Conservation (phyloP, 768 basidiomycete species). For the Xanthoconium purpureum region DNA sequence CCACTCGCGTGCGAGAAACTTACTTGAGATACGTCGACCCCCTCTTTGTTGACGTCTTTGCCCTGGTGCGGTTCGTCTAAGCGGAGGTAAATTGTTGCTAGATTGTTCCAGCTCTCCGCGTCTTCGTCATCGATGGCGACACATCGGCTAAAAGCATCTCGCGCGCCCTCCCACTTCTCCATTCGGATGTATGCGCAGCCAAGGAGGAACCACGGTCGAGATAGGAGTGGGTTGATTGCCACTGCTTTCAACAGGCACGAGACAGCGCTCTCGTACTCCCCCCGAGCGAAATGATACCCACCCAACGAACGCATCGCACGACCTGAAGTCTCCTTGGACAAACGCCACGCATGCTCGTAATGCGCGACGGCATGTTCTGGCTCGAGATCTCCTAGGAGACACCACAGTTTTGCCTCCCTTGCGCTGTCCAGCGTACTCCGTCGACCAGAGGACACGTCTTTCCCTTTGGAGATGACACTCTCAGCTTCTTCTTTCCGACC, state of each 20-base stretch:
- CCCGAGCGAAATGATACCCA: slow-evolving; percentile 70
- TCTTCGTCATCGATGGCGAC: slow-evolving; percentile 94
- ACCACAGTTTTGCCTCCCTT: slow-evolving; percentile 91
- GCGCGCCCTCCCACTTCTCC: slow-evolving; percentile 83
- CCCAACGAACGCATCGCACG: slow-evolving; percentile 92
- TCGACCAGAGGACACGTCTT: slow-evolving; percentile 42
- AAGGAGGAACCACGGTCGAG: slow-evolving; percentile 95
- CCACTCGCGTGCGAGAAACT: neutral
- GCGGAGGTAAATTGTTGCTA: slow-evolving; percentile 91
- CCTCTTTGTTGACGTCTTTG: slow-evolving; percentile 33
- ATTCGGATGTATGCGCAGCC: slow-evolving; percentile 84
- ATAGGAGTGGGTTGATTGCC: slow-evolving; percentile 81
- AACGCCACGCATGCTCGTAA: slow-evolving; percentile 80
- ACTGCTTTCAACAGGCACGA: slow-evolving; percentile 70
- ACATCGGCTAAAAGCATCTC: slow-evolving; percentile 79
- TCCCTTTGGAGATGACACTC: slow-evolving; percentile 58
- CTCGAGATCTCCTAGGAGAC: slow-evolving; percentile 90
- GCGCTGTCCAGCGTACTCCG: slow-evolving; percentile 54
- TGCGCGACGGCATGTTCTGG: slow-evolving; percentile 64
- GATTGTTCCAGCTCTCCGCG: slow-evolving; percentile 96
- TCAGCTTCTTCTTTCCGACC: slow-evolving; percentile 86
- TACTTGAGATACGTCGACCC: slow-evolving; percentile 21
- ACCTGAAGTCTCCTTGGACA: slow-evolving; percentile 78
- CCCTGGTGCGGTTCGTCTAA: slow-evolving; percentile 48
- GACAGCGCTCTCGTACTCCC: slow-evolving; percentile 61